phyloP scores from a whole-genome alignment of 345 rosid genomes.

The sweet orange (Citrus sinensis) region DNA sequence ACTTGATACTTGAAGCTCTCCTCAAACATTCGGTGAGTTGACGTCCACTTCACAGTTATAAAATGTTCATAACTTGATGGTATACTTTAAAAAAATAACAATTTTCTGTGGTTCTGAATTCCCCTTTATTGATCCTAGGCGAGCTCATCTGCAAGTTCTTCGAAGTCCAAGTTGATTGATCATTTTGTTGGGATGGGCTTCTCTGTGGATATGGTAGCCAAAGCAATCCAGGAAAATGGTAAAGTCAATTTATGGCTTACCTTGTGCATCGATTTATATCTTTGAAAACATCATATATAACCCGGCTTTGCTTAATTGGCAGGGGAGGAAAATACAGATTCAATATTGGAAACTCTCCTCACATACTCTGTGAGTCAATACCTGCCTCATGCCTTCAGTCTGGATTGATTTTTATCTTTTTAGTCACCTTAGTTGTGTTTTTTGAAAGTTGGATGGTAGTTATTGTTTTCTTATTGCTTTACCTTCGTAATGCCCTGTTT shows the following conservation, averaged over 20 bases:
- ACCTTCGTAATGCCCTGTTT: background rate
- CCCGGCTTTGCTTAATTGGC: constrained; percentile 11
- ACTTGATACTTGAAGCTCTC: constrained; percentile 51
- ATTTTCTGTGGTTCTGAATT: constrained; percentile 6
- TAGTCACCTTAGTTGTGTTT: no score
- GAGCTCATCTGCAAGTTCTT: constrained; percentile 34
- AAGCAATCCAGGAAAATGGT: constrained; percentile 54
- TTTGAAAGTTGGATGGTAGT: background rate
- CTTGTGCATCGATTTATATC: background rate
- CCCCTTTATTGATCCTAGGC: constrained; percentile 19
- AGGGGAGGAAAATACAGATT: constrained; percentile 59
- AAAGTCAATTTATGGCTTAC: constrained; percentile 6
- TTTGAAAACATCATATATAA: background rate
- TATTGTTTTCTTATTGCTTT: background rate
- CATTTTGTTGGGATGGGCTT: constrained; percentile 60
- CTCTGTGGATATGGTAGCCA: constrained; percentile 38
- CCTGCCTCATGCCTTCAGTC: background rate
- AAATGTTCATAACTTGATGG: constrained; percentile 1
- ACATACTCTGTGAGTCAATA: constrained; percentile 41
- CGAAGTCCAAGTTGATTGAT: constrained; percentile 42
- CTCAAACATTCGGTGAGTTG: constrained; percentile 48
- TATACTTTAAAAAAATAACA: background rate
- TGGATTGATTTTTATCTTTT: background rate
- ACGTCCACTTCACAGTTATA: background rate
- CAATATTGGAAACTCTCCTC: constrained; percentile 56